These are phyloP conservation scores for Aspergillus sclerotiicarbonarius DNA, from an alignment of 495 filamentous ascomycete genomes.

Conservation along the genomic window DNA sequence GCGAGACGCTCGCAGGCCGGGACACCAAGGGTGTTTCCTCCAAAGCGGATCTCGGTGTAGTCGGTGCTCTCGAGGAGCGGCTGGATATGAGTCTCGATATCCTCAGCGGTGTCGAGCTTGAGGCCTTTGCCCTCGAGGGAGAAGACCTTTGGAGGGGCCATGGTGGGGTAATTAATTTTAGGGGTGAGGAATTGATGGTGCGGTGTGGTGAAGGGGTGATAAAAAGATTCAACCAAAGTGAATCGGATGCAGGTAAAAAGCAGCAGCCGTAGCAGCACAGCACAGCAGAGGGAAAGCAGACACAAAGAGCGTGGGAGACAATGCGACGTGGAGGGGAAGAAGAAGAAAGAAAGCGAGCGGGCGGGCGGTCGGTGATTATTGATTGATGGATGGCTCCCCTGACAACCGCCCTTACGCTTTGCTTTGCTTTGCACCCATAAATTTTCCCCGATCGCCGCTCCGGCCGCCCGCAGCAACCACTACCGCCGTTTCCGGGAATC, in stretches of 20 bases:
- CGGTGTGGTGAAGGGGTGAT: background rate
- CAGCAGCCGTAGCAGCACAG: background rate
- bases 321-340: background rate
- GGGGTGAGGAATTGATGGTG: conserved; percentile 13
- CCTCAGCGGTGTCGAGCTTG: conserved; percentile 82
- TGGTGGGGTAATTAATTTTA: conserved; percentile 39
- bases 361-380: no score
- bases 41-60: conserved; percentile 78
- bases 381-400: no score
- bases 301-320: background rate
- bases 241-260: background rate
- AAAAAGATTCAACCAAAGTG: conserved; percentile 2
- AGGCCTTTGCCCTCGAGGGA: conserved; percentile 86
- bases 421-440: background rate
- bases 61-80: conserved; percentile 66
- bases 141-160: conserved; percentile 70
- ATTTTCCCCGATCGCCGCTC: conserved; percentile 17
- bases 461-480: conserved; percentile 21
- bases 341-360: background rate
- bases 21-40: conserved; percentile 89
- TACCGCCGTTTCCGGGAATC: conserved; percentile 16
- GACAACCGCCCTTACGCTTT: background rate
- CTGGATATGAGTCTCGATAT: conserved; percentile 82
- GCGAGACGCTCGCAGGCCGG: conserved; percentile 82
- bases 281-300: background rate